Evolutionary conservation across 352 stramenopile genomes (phyloP).

Genomic region (Sclerospora graminicola): DNA sequence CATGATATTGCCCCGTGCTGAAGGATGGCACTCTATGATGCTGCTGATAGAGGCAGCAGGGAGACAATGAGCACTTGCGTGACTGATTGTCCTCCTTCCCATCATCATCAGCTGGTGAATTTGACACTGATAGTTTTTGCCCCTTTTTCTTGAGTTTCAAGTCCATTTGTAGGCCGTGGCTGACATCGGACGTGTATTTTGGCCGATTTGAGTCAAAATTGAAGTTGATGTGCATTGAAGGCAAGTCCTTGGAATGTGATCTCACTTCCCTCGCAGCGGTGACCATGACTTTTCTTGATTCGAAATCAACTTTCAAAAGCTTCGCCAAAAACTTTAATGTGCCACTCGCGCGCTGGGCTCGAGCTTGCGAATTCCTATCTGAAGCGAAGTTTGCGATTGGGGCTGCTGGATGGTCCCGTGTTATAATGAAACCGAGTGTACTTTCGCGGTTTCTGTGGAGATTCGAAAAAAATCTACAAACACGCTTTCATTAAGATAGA

Average conservation of each 20-base stretch:
- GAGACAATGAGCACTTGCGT: not conserved
- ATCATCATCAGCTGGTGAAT: not conserved
- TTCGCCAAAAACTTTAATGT: not conserved
- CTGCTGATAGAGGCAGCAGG: slow-evolving; percentile 16
- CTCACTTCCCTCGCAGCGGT: not conserved
- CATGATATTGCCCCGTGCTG: slow-evolving; percentile 5
- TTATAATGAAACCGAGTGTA: slow-evolving; percentile 3
- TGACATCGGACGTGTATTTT: slow-evolving; percentile 4
- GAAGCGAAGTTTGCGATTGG: not conserved
- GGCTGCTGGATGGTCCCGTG: slow-evolving; percentile 2
- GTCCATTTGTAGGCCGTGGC: slow-evolving; percentile 22
- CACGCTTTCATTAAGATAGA: no score
- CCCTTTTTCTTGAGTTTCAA: slow-evolving; percentile 15
- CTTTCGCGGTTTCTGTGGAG: not conserved
- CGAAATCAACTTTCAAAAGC: not conserved
- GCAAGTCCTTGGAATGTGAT: slow-evolving; percentile 1
- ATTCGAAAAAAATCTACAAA: no score
- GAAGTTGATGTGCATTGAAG: slow-evolving; percentile 11
- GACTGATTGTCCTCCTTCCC: slow-evolving; percentile 1
- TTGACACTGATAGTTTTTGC: slow-evolving; percentile 2
- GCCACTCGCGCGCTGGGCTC: slow-evolving; percentile 1
- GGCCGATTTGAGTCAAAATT: slow-evolving; percentile 7
- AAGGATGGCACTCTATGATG: slow-evolving; percentile 26
- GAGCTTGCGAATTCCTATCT: slow-evolving; percentile 11
- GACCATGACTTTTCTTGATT: slow-evolving; percentile 3